Evolutionary conservation across 179 eudicot genomes (phyloP), one percentile per base, ranked within the genome.

Genomic region (Gypsophila paniculata): DNA sequence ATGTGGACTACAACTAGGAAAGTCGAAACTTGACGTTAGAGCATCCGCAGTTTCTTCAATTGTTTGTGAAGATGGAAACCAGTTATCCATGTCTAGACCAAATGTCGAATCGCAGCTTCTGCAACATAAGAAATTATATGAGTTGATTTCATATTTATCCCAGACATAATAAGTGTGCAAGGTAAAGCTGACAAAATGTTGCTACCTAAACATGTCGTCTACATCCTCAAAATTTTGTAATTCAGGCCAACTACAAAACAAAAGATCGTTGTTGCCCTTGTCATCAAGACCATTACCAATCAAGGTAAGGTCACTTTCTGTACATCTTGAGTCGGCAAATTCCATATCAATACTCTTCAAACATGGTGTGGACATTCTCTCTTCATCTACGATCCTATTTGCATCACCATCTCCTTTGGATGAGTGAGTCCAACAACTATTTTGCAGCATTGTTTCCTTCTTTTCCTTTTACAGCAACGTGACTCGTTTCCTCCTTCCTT

Each of bases 191-290:
- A 38, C 23, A 66, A 7, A 49, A 72, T 42, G 59, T 18, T 26
- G 55, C 65, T 85, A 91, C 97, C 97, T 90, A 73, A 91, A 86
- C 89, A 91, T 86, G 82, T 79, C 77, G 82, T 91, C 96, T 64
- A 94, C 94, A 81, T 94, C 99, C 76, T 94, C 96, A 77, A 94
- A 88, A 75, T 86, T 89, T 65, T 82, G 94, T 19, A 94, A 84
- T 21, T 89, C 94, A 58, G 87, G 85, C 99, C 97, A 94, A 48
- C 80, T 85, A 79, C 86, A 89, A 68, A 74, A 81, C 70, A 86
- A 79, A 32, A 87, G 77, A 73, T 90, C 98, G 68, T 69, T 76
- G 78, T 83, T 82, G 68, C 78, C 89, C 79, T 88, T 84, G 51
- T 72, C 85, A 68, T 82, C 83, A 38, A 65, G 72, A 74, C 70